Percentiles rank a stretch among this genome's conserved stretches.
These are phyloP conservation scores for Acacia concinna DNA, from an alignment of 331 rosid genomes.

Conservation along the genomic window DNA sequence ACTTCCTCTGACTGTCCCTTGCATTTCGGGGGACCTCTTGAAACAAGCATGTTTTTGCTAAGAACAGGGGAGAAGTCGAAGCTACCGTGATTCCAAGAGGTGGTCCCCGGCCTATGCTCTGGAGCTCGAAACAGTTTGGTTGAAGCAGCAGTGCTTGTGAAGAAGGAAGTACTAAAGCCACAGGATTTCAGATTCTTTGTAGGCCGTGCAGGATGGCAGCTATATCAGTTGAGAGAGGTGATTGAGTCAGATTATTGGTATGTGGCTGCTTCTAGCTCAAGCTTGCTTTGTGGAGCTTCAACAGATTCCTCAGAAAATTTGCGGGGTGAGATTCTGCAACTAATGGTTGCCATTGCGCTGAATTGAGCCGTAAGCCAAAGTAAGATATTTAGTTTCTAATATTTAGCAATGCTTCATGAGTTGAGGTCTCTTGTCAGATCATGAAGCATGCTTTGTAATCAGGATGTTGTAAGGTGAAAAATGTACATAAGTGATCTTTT, in stretches of 20 bases:
- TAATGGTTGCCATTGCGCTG: constrained; percentile 94
- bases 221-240: constrained; percentile 88
- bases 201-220: constrained; percentile 97
- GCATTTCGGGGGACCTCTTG: constrained; percentile 95
- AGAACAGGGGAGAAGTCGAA: constrained; percentile 62
- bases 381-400: background rate
- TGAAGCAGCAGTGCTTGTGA: constrained; percentile 81
- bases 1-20: constrained; percentile 87
- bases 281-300: constrained; percentile 57
- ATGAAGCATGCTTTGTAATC: background rate
- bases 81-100: constrained; percentile 80
- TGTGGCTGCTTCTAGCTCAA: constrained; percentile 95
- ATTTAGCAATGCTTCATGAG: background rate
- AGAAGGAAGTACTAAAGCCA: constrained; percentile 78
- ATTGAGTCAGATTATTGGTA: constrained; percentile 90
- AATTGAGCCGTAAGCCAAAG: constrained; percentile 90
- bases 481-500: background rate
- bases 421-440: background rate
- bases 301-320: constrained; percentile 67
- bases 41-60: constrained; percentile 87
- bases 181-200: constrained; percentile 85
- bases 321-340: constrained; percentile 93
- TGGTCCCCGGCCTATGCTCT: constrained; percentile 78
- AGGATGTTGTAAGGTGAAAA: background rate
- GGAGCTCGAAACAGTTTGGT: constrained; percentile 90